Evolutionary conservation across 2,329 filamentous ascomycete genomes (phyloP), one percentile per base, ranked within the genome.

Genomic region (Hymenoscyphus occultus): DNA sequence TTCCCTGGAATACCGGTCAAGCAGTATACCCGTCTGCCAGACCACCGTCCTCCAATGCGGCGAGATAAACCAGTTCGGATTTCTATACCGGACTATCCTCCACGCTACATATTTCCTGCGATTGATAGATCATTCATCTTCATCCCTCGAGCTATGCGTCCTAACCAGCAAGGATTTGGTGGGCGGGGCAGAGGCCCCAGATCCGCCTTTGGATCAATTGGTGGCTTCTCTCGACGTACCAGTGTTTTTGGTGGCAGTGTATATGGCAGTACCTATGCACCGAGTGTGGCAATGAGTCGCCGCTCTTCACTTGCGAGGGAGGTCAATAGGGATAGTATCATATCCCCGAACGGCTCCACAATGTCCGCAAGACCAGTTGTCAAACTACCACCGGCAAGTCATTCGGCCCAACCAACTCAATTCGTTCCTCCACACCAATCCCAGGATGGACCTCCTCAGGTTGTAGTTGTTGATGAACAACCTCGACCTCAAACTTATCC

Each of bases 41-140:
- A 98, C 75, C 95, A 98, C 77, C 89, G 95, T 28, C 95, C 95
- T 22, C 95, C 95, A 61, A 84, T 99, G 59, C 90, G 95, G 68
- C 89, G 95, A 72, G 95, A 99, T 80, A 99, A 98, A 76, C 95
- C 95, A 7, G 95, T 98, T 51, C 90, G 95, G 60, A 92, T 99
- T 71, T 97, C 93, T 9, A 82, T 99, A 54, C 94, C 95, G 1
- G 84, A 90, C 35, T 85, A 90, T 68, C 82, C 87, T 13, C 91
- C 92, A 42, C 87, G 91, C 68, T 97, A 97, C 77, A 93, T 97
- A 67, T 97, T 95, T 78, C 95, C 95, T 5, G 90, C 93, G 1
- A 83, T 86, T 58, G 93, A 97, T 73, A 84, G 95, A 69, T 98
- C 95, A 0, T 99, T 99, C 77, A 96, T 97, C 73, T 99, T 99